Evolutionary conservation across 768 basidiomycete genomes (phyloP).

Genomic region (Strobilomyces confusus): DNA sequence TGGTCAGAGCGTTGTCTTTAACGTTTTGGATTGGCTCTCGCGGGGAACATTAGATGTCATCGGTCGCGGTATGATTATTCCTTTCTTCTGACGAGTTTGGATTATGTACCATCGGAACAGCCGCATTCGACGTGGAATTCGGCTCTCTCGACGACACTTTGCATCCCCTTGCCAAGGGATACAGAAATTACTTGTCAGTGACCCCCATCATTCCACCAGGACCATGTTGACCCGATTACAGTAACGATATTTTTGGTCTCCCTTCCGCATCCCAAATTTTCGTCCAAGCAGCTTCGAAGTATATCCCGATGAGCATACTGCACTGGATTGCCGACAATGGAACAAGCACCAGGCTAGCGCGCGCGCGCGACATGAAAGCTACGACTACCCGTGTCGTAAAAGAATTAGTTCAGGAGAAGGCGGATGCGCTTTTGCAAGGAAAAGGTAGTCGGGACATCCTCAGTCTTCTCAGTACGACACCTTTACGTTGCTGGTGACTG

Average conservation of each 20-base stretch:
- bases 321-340: not conserved
- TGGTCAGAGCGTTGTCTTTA: conserved; percentile 6
- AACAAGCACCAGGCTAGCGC: not conserved
- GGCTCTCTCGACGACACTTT: not conserved
- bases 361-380: not conserved
- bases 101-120: conserved; percentile 15
- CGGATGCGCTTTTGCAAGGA: conserved; percentile 4
- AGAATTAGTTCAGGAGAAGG: conserved; percentile 9
- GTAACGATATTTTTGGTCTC: conserved; percentile 10
- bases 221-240: not conserved
- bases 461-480: conserved; percentile 36
- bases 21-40: conserved; percentile 29
- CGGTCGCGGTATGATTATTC: conserved; percentile 37
- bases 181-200: conserved; percentile 9
- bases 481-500: too few relatives aligned
- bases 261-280: conserved; percentile 9
- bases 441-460: conserved; percentile 13
- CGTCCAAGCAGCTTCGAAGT: conserved; percentile 1
- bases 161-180: conserved; percentile 5
- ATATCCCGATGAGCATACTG: conserved; percentile 1
- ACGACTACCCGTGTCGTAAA: not conserved
- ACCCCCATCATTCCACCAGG: too few relatives aligned
- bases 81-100: not conserved
- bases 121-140: conserved; percentile 42
- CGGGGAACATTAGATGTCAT: conserved; percentile 47